Percentiles rank a stretch among this genome's conserved stretches.
Conservation (phyloP, 1,139 yeast genomes). For the Geotrichum aggregatum region DNA sequence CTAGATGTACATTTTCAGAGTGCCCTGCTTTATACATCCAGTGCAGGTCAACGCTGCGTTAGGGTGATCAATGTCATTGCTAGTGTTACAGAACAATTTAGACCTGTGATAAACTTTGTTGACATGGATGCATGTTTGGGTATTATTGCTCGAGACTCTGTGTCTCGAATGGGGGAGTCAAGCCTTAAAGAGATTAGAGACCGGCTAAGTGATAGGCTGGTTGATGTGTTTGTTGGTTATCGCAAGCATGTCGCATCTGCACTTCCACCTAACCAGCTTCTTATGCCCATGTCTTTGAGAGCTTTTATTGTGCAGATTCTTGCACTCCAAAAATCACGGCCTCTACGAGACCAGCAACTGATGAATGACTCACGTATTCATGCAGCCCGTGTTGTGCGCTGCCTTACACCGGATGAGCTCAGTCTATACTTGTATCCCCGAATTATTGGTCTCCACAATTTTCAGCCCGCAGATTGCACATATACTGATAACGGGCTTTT, state of each 20-base stretch:
- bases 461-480: conserved; percentile 50
- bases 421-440: conserved; percentile 75
- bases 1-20: conserved; percentile 88
- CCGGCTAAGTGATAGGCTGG: conserved; percentile 59
- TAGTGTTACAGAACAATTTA: conserved; percentile 70
- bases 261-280: conserved; percentile 58
- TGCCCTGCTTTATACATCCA: conserved; percentile 78
- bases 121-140: conserved; percentile 77
- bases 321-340: conserved; percentile 63
- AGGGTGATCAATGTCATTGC: conserved; percentile 79
- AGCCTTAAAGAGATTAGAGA: conserved; percentile 60
- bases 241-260: conserved; percentile 48
- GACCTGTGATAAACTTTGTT: conserved; percentile 71
- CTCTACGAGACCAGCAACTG: conserved; percentile 48
- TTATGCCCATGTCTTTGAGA: conserved; percentile 77
- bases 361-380: conserved; percentile 52
- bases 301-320: conserved; percentile 66
- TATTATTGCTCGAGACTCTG: conserved; percentile 67
- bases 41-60: conserved; percentile 71
- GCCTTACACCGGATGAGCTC: conserved; percentile 57
- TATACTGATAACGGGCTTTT: conserved; percentile 46
- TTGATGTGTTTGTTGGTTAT: conserved; percentile 73
- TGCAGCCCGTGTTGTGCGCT: conserved; percentile 52
- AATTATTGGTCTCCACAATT: conserved; percentile 65
- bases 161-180: conserved; percentile 53